These are phyloP conservation scores for Haematococcus sp. DNA, from an alignment of 139 green algal genomes.

Conservation along the genomic window DNA sequence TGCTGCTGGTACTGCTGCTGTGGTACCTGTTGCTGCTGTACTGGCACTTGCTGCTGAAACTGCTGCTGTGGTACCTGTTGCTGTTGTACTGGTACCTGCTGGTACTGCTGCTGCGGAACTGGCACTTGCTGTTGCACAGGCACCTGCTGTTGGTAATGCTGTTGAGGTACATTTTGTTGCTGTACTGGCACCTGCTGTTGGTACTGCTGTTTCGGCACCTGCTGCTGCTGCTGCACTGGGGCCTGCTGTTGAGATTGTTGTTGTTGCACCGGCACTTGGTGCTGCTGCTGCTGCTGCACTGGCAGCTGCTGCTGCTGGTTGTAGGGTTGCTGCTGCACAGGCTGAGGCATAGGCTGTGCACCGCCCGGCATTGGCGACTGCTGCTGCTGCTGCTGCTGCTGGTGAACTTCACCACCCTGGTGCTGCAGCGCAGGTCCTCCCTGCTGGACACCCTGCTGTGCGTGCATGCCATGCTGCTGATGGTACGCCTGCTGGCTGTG, in stretches of 20 bases:
- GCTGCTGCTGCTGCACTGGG: background rate
- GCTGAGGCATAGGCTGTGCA: no score
- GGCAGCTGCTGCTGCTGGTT: no score
- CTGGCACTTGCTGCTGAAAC: background rate
- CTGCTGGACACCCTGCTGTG: no score
- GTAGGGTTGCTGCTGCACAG: no score
- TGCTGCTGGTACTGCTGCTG: constrained; percentile 13
- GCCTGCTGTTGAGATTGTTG: background rate
- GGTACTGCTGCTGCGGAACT: background rate
- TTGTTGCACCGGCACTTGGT: no score
- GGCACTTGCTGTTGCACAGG: background rate
- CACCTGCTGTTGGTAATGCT: no score
- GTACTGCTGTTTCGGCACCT: no score
- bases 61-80: background rate
- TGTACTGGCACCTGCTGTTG: background rate
- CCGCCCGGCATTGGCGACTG: background rate
- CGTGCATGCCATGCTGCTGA: background rate
- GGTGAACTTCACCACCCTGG: no score
- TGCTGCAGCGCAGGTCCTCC: no score
- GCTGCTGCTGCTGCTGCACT: background rate
- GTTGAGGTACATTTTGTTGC: background rate
- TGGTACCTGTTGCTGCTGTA: background rate
- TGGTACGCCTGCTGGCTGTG: constrained; percentile 13
- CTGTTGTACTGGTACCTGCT: background rate
- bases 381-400: background rate